These are phyloP conservation scores for Sambucus nigra DNA, from an alignment of 129 eudicot genomes.

Conservation along the genomic window DNA sequence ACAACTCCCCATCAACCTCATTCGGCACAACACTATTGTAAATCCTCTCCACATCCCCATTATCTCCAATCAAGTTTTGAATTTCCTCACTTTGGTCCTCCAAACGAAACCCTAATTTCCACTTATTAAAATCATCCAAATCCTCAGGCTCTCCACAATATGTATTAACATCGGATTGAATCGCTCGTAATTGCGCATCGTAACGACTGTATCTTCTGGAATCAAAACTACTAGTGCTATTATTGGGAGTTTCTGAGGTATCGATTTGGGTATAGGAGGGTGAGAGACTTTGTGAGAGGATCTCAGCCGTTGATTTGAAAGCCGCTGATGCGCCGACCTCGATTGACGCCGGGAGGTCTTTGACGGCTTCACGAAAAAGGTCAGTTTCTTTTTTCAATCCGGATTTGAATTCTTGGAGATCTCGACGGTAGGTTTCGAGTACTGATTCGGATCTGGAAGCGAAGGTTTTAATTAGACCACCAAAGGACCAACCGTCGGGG, in stretches of 20 bases:
- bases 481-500: slow-evolving; percentile 57
- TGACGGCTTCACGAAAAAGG: slow-evolving; percentile 65
- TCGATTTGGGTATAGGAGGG: slow-evolving; percentile 34
- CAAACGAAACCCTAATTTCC: slow-evolving; percentile 67
- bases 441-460: slow-evolving; percentile 70
- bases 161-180: slow-evolving; percentile 48
- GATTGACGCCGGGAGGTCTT: slow-evolving; percentile 71
- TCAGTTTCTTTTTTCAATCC: slow-evolving; percentile 73
- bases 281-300: slow-evolving; percentile 46
- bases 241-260: slow-evolving; percentile 14
- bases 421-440: slow-evolving; percentile 69
- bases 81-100: slow-evolving; percentile 52
- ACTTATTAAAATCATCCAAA: slow-evolving; percentile 52
- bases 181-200: slow-evolving; percentile 48
- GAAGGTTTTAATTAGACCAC: slow-evolving; percentile 53
- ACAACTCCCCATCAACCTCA: slow-evolving; percentile 49
- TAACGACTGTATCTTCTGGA: slow-evolving; percentile 52
- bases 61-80: slow-evolving; percentile 43
- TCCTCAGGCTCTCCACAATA: slow-evolving; percentile 72
- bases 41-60: slow-evolving; percentile 47
- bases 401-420: slow-evolving; percentile 66
- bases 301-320: slow-evolving; percentile 45
- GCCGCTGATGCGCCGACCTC: slow-evolving; percentile 71
- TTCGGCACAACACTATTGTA: slow-evolving; percentile 42
- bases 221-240: slow-evolving; percentile 14